A percentile compares a stretch with the other conserved stretches of the same genome.
Evolutionary conservation across 768 basidiomycete species (phyloP).

Genomic region (Cyclocybe cylindracea): DNA sequence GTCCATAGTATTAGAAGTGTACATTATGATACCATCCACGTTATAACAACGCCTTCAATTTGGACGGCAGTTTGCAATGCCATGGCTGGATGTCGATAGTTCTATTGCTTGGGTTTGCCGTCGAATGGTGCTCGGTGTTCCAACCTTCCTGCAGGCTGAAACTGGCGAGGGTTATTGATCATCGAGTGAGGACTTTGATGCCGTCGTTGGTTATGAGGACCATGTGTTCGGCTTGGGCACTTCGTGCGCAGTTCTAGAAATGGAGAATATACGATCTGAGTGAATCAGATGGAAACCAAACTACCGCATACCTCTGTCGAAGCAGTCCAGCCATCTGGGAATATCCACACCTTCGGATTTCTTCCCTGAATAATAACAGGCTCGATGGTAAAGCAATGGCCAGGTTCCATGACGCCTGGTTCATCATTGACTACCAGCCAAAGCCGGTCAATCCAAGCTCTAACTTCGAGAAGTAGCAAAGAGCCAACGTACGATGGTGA

Average conservation of each 20-base stretch:
- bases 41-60: too few relatives aligned
- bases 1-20: too few relatives aligned
- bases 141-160: neutral
- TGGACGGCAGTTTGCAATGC: too few relatives aligned
- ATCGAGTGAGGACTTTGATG: constrained; percentile 72
- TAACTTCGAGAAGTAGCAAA: neutral
- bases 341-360: constrained; percentile 70
- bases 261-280: neutral
- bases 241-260: constrained; percentile 71
- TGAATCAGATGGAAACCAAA: neutral
- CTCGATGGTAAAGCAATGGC: constrained; percentile 95
- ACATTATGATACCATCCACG: too few relatives aligned
- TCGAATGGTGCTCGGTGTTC: neutral
- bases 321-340: constrained; percentile 94
- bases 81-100: too few relatives aligned
- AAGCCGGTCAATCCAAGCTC: neutral
- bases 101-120: too few relatives aligned
- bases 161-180: constrained; percentile 2
- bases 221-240: constrained; percentile 89
- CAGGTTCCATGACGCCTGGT: constrained; percentile 77
- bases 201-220: constrained; percentile 79
- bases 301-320: constrained; percentile 67
- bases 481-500: constrained; percentile 58
- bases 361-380: constrained; percentile 78
- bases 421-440: constrained; percentile 71